Percentiles rank a stretch among this genome's conserved stretches.
phyloP scores from a whole-genome alignment of 805 yeast genomes.

The Metschnikowia peoriensis region DNA sequence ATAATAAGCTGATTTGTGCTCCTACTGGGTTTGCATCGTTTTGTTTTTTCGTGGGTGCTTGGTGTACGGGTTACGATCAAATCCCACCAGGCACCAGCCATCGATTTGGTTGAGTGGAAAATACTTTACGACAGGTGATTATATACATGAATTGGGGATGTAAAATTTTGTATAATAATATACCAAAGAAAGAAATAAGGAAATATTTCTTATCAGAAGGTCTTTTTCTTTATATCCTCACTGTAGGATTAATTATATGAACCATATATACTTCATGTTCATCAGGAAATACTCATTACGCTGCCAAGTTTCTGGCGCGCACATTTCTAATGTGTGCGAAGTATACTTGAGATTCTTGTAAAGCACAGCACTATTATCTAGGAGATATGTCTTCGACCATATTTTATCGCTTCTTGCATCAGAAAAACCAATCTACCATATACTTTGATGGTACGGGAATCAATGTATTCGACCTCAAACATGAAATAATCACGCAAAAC shows the following conservation, averaged over 20 bases:
- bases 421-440: conserved; percentile 72
- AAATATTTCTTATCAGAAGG: too few relatives aligned
- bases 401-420: conserved; percentile 83
- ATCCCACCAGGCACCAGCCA: background rate
- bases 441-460: conserved; percentile 96
- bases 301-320: background rate
- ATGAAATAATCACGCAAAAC: conserved; percentile 81
- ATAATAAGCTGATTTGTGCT: background rate
- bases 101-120: too few relatives aligned
- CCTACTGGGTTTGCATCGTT: background rate
- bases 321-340: background rate
- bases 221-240: too few relatives aligned
- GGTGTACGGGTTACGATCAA: conserved; percentile 1
- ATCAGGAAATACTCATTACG: too few relatives aligned
- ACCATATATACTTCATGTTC: too few relatives aligned
- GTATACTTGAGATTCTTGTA: background rate
- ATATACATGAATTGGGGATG: too few relatives aligned
- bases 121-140: too few relatives aligned
- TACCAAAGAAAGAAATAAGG: too few relatives aligned
- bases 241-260: too few relatives aligned
- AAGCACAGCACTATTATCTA: background rate
- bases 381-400: conserved; percentile 75
- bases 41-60: background rate
- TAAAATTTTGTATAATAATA: too few relatives aligned
- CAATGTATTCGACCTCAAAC: conserved; percentile 89